phyloP scores from a whole-genome alignment of 192 early-diverging fungal genomes.

The Coemansia sp. region DNA sequence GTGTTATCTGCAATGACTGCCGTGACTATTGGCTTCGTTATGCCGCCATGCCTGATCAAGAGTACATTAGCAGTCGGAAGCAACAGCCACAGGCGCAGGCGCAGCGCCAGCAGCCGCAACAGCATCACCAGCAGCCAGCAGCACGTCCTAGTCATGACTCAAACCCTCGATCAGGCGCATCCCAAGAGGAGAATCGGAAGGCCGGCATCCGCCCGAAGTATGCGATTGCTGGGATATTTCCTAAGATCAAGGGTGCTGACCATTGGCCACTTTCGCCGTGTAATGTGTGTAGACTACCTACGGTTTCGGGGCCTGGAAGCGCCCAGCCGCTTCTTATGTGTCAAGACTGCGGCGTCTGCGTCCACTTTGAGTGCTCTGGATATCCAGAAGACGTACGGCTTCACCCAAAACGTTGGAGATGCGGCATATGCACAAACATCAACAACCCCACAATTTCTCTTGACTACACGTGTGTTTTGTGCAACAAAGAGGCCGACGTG shows the following conservation, averaged over 20 bases:
- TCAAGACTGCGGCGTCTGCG: slow-evolving; percentile 51
- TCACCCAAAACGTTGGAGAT: slow-evolving; percentile 50
- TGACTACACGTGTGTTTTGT: slow-evolving; percentile 66
- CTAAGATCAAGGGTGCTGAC: slow-evolving; percentile 17
- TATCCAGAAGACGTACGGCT: slow-evolving; percentile 27
- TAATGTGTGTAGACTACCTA: slow-evolving; percentile 34
- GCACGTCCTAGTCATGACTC: not conserved
- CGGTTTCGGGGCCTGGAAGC: slow-evolving; percentile 2
- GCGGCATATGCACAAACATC: slow-evolving; percentile 66
- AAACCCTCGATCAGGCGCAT: not conserved
- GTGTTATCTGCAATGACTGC: slow-evolving; percentile 46
- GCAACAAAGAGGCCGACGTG: slow-evolving; percentile 36
- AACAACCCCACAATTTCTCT: slow-evolving; percentile 61
- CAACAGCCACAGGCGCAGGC: not conserved
- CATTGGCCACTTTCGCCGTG: slow-evolving; percentile 39
- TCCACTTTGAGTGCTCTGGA: slow-evolving; percentile 45
- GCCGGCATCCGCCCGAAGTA: slow-evolving; percentile 3
- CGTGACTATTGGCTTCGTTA: slow-evolving; percentile 47
- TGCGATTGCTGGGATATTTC: slow-evolving; percentile 5
- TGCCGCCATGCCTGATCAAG: slow-evolving; percentile 44
- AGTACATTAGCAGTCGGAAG: slow-evolving; percentile 33
- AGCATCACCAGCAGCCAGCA: not conserved
- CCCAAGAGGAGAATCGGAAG: slow-evolving; percentile 10
- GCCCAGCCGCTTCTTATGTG: slow-evolving; percentile 28
- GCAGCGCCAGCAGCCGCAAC: slow-evolving; percentile 9